Evolutionary conservation across 2,329 filamentous ascomycete species (phyloP), one percentile per base, ranked within the genome.

Genomic region (Didymella segeticola): DNA sequence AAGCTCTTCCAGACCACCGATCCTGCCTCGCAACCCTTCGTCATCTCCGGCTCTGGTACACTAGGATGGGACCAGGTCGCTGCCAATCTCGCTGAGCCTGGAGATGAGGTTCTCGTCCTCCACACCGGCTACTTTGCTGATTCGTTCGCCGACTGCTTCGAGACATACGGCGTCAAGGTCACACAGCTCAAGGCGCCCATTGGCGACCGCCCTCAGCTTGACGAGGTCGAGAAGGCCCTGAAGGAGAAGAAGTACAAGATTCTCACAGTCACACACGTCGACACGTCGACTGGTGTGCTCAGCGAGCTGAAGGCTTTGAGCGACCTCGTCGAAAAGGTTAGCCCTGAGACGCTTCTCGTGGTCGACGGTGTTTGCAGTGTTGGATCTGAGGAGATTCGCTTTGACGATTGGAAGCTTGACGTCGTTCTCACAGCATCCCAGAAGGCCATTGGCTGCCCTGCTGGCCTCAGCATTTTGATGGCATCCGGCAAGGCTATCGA

Each of bases 291-390:
- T 30, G 95, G 95, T 64, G 95, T 99, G 22, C 81, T 99, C 43
- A 96, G 90, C 71, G 93, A 98, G 75, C 85, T 98, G 68, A 89
- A 96, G 81, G 81, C 86, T 52, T 80, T 99, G 52, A 86, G 91
- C 27, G 89, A 93, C 71, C 80, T 96, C 43, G 90, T 98, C 45
- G 89, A 89, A 74, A 84, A 84, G 47, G 90, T 97, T 60, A 96
- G 91, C 58, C 95, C 95, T 0, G 88, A 96, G 46, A 99, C 95
- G 1, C 82, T 99, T 49, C 79, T 99, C 56, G 84, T 98, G 45
- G 93, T 97, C 49, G 95, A 99, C 72, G 95, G 93, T 60, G 95
- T 99, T 43, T 99, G 95, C 86, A 96, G 91, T 75, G 93, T 99
- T 48, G 95, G 93, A 39, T 92, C 88, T 66, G 95, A 99, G 78